phyloP scores from a whole-genome alignment of 768 basidiomycete genomes.

The Naganishia vaughanmartiniae region DNA sequence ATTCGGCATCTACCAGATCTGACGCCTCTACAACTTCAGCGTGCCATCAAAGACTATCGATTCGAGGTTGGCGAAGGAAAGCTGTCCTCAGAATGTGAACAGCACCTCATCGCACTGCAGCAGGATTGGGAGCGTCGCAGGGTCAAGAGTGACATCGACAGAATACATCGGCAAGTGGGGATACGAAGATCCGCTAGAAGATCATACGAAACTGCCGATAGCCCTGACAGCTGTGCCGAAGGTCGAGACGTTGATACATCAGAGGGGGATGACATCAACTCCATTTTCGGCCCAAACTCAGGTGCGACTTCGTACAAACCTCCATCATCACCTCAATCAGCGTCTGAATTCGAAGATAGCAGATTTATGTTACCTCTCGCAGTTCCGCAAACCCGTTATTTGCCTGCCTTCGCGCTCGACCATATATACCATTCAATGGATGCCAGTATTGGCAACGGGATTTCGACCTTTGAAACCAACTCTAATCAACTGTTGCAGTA shows the following conservation, averaged over 20 bases:
- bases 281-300: constrained; percentile 69
- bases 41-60: constrained; percentile 77
- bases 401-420: constrained; percentile 58
- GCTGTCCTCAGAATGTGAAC: constrained; percentile 92
- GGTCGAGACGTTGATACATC: constrained; percentile 43
- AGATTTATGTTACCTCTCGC: constrained; percentile 85
- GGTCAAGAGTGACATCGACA: constrained; percentile 79
- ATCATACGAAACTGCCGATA: neutral
- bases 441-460: too few species aligned
- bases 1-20: constrained; percentile 81
- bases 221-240: neutral
- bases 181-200: constrained; percentile 54
- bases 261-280: constrained; percentile 65
- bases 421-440: neutral
- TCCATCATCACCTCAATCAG: constrained; percentile 69
- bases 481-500: constrained; percentile 44
- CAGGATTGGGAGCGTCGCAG: constrained; percentile 96
- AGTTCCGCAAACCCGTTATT: constrained; percentile 75
- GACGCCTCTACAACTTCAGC: constrained; percentile 94
- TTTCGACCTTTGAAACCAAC: neutral
- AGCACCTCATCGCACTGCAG: constrained; percentile 90
- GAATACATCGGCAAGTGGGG: constrained; percentile 59
- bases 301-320: constrained; percentile 75
- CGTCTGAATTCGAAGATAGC: constrained; percentile 88
- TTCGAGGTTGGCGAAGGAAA: constrained; percentile 87